These are phyloP conservation scores for Daedaleopsis nitida DNA, from an alignment of 768 basidiomycete species.

Conservation along the genomic window DNA sequence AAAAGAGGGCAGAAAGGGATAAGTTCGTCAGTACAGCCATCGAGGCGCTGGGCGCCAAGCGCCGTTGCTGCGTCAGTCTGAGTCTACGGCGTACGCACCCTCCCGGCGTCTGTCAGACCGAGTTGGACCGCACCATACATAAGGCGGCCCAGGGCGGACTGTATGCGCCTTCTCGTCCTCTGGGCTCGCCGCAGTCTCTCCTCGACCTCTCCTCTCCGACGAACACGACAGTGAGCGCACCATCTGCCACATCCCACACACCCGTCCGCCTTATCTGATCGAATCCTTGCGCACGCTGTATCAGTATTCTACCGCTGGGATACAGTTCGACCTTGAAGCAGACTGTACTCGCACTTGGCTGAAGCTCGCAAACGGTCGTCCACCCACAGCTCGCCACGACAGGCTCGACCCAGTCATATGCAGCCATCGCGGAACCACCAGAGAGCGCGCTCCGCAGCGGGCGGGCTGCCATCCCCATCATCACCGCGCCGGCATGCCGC, in stretches of 20 bases:
- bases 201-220: neutral
- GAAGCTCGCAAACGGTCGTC: no score
- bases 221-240: slow-evolving; percentile 1
- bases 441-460: slow-evolving; percentile 7
- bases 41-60: neutral
- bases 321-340: no score
- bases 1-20: no score
- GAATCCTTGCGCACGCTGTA: slow-evolving; percentile 2
- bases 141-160: neutral
- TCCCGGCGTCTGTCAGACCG: neutral
- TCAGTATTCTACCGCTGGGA: neutral
- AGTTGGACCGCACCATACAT: neutral
- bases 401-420: neutral
- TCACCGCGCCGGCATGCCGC: neutral
- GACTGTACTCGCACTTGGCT: no score
- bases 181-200: neutral
- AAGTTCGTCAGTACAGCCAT: neutral
- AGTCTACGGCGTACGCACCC: no score
- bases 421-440: slow-evolving; percentile 1
- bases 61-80: neutral
- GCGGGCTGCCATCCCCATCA: neutral
- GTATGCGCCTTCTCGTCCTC: neutral
- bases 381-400: no score
- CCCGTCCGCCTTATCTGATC: slow-evolving; percentile 8
- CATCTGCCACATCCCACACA: neutral